phyloP scores from a whole-genome alignment of 805 yeast species.

The Metschnikowia lochheadii region DNA sequence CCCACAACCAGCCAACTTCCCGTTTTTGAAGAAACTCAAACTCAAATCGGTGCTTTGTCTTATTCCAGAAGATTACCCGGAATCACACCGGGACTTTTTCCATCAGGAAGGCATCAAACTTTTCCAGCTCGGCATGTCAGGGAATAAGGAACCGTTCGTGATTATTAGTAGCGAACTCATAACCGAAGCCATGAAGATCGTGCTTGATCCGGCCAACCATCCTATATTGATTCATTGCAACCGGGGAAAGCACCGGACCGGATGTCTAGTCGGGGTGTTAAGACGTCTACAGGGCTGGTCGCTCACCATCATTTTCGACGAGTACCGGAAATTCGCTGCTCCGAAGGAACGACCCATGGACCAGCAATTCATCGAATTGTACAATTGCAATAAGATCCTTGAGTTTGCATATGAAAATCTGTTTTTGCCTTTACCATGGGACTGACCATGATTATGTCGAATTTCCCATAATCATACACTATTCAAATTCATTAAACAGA shows the following conservation, averaged over 20 bases:
- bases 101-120: conserved; percentile 57
- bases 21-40: conserved; percentile 56
- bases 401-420: conserved; percentile 46
- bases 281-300: conserved; percentile 91
- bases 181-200: conserved; percentile 76
- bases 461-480: too few species aligned
- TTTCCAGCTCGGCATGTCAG: conserved; percentile 89
- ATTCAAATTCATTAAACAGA: too few species aligned
- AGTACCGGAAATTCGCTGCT: conserved; percentile 87
- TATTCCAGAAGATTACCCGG: conserved; percentile 89
- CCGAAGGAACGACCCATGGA: conserved; percentile 96
- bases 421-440: conserved; percentile 73
- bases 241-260: conserved; percentile 95
- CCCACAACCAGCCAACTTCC: conserved; percentile 81
- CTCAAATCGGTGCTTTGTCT: conserved; percentile 76
- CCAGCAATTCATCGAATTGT: conserved; percentile 91
- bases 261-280: conserved; percentile 91
- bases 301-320: conserved; percentile 89
- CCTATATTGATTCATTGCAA: conserved; percentile 94
- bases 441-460: conserved; percentile 13
- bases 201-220: conserved; percentile 80
- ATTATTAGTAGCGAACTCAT: conserved; percentile 63
- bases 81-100: conserved; percentile 64
- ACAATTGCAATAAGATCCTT: conserved; percentile 62
- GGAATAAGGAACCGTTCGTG: conserved; percentile 93